Conservation (phyloP, 1,284 basidiomycete species). For the Ustilago esculenta region DNA sequence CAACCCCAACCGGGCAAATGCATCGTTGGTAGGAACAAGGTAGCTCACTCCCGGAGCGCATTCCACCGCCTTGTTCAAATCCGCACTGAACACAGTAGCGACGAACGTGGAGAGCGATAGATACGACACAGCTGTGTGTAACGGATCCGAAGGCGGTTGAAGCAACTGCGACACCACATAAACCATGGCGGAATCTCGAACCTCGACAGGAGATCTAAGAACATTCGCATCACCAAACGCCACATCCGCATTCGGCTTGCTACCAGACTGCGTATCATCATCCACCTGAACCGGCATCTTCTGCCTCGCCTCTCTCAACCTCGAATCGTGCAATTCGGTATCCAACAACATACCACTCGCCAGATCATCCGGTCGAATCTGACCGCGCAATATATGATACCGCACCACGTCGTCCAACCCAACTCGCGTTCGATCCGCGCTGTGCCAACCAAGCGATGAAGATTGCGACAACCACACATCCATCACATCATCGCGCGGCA, state of each 20-base stretch:
- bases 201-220: conserved; percentile 79
- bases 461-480: conserved; percentile 55
- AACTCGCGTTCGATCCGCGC: conserved; percentile 23
- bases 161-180: conserved; percentile 89
- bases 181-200: conserved; percentile 78
- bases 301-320: conserved; percentile 69
- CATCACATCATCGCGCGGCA: conserved; percentile 87
- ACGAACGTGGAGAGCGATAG: conserved; percentile 88
- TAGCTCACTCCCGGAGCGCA: conserved; percentile 77
- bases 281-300: conserved; percentile 60
- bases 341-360: conserved; percentile 47
- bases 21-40: conserved; percentile 86
- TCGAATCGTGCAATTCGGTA: conserved; percentile 57
- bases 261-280: conserved; percentile 61
- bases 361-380: conserved; percentile 38
- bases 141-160: conserved; percentile 80
- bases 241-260: conserved; percentile 69
- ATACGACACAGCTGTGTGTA: conserved; percentile 83
- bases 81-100: conserved; percentile 72
- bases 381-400: conserved; percentile 62
- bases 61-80: conserved; percentile 50
- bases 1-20: conserved; percentile 87
- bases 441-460: too few relatives aligned
- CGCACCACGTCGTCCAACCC: conserved; percentile 47
- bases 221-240: conserved; percentile 85